These are phyloP conservation scores for Pseudoscleropodium purum DNA, from an alignment of 225 moss, liverwort and hornwort species.

Conservation along the genomic window DNA sequence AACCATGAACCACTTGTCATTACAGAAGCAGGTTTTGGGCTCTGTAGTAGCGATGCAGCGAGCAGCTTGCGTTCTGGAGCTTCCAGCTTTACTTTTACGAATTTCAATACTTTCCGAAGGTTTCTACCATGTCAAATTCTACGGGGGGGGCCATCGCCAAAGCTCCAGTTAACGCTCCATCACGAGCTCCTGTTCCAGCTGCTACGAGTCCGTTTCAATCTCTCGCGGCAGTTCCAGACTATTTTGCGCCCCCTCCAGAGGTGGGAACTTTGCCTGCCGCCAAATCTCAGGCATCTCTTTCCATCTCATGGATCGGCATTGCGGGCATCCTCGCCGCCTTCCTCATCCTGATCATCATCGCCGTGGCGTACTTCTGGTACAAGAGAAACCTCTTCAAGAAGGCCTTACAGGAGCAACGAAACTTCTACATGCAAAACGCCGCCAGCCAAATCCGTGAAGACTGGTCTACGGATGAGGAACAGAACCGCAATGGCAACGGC, in stretches of 20 bases:
- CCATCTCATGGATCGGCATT: constrained; percentile 40
- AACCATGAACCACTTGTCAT: constrained; percentile 21
- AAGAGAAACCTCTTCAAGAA: constrained; percentile 27
- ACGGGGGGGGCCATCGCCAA: constrained; percentile 3
- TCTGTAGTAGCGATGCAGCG: constrained; percentile 29
- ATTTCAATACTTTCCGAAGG: not conserved
- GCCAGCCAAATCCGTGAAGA: constrained; percentile 9
- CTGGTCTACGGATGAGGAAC: constrained; percentile 25
- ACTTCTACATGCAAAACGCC: constrained; percentile 21
- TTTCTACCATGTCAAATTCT: constrained; percentile 40
- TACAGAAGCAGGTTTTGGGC: not conserved
- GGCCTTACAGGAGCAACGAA: constrained; percentile 27
- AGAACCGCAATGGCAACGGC: not conserved
- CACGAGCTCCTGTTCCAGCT: not conserved
- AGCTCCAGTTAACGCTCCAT: not conserved
- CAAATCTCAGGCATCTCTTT: not conserved
- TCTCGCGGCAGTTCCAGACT: not conserved
- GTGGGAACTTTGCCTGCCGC: not conserved
- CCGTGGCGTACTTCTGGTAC: constrained; percentile 22
- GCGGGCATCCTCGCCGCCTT: constrained; percentile 29
- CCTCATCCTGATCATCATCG: not conserved
- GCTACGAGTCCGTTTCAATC: not conserved
- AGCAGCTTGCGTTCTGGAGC: constrained; percentile 19
- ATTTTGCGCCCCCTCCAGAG: not conserved
- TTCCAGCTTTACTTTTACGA: not conserved